Conservation (phyloP, 176 grass and related monocot species). For the Aegilops speltoides region DNA sequence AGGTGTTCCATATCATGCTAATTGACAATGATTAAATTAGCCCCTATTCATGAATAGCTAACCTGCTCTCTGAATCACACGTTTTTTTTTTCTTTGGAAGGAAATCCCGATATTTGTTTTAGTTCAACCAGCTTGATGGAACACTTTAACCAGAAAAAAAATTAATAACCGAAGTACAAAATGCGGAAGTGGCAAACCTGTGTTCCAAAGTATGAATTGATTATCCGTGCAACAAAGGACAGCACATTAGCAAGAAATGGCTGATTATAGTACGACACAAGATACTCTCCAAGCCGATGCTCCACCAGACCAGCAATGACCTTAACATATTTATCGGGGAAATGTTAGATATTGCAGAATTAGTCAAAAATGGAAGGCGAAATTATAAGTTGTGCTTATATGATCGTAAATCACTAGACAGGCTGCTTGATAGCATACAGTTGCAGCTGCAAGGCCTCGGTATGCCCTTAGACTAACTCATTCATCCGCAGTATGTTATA, state of each 20-base stretch:
- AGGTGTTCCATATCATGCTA: not conserved
- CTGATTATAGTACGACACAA: constrained; percentile 72
- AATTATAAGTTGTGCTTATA: not conserved
- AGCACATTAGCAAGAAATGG: constrained; percentile 66
- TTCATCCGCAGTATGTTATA: not conserved
- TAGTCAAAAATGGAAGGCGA: not conserved
- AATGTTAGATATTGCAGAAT: not conserved
- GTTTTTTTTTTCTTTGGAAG: not conserved
- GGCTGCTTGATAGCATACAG: not conserved
- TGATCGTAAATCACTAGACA: constrained; percentile 4
- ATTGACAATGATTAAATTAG: not conserved
- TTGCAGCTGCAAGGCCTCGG: not conserved
- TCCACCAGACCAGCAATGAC: constrained; percentile 94
- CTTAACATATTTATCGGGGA: constrained; percentile 48
- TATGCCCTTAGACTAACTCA: not conserved
- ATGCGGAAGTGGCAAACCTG: constrained; percentile 52
- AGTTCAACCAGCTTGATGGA: not conserved
- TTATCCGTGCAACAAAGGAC: constrained; percentile 74
- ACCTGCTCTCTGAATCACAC: not conserved
- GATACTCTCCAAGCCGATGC: constrained; percentile 78
- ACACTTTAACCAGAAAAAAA: constrained; percentile 6
- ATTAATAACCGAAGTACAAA: not conserved
- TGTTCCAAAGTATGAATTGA: constrained; percentile 99
- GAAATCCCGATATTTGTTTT: not conserved
- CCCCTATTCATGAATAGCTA: not conserved